phyloP scores from a whole-genome alignment of 306 rosid genomes.

The Prunus dulcis region DNA sequence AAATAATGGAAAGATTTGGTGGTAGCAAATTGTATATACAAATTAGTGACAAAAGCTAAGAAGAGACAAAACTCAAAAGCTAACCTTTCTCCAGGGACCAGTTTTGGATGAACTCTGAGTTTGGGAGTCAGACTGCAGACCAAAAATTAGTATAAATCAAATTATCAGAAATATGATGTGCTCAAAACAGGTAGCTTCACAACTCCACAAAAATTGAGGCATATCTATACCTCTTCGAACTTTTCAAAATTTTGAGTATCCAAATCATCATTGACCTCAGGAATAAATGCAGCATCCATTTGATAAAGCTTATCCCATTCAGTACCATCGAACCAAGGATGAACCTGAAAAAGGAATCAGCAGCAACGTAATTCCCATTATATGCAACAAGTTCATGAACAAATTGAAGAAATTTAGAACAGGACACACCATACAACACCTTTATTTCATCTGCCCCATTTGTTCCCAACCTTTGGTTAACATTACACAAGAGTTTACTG shows the following conservation, averaged over 20 bases:
- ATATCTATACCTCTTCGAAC: conserved; percentile 80
- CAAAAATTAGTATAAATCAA: conserved; percentile 23
- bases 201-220: conserved; percentile 19
- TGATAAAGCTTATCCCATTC: conserved; percentile 90
- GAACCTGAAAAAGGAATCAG: conserved; percentile 56
- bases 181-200: conserved; percentile 16
- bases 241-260: conserved; percentile 98
- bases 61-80: conserved; percentile 10
- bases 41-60: conserved; percentile 5
- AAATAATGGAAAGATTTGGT: conserved; percentile 8
- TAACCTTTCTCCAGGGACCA: conserved; percentile 98
- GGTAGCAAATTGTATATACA: background rate
- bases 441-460: conserved; percentile 86
- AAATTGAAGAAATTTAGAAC: conserved; percentile 46
- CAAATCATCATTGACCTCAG: conserved; percentile 92
- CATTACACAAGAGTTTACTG: conserved; percentile 79
- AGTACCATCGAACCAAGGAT: conserved; percentile 65
- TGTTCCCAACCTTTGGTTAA: conserved; percentile 81
- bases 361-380: conserved; percentile 42
- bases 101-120: conserved; percentile 56
- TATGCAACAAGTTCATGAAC: conserved; percentile 22
- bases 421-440: conserved; percentile 80
- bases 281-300: conserved; percentile 96
- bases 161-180: conserved; percentile 14
- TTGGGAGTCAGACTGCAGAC: conserved; percentile 66